Percentiles rank a stretch among this genome's conserved stretches.
Evolutionary conservation across 2,329 filamentous ascomycete species (phyloP).

Genomic region (Hansfordia pulvinata): DNA sequence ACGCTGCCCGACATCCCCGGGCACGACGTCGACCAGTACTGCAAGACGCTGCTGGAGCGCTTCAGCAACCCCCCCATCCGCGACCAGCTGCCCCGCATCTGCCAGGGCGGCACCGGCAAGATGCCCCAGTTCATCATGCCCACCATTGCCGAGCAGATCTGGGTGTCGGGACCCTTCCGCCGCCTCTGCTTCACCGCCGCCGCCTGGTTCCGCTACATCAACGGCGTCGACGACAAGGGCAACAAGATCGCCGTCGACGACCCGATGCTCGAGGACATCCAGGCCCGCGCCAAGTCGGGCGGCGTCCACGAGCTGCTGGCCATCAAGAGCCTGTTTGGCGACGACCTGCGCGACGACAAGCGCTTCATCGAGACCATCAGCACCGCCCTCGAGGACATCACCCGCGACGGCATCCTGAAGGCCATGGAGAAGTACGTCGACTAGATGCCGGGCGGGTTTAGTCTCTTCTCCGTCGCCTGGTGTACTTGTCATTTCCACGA

Average conservation of each 20-base stretch:
- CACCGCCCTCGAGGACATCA: conserved; percentile 30
- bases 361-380: conserved; percentile 31
- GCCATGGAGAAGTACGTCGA: conserved; percentile 34
- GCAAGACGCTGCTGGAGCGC: conserved; percentile 36
- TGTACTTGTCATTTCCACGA: no score
- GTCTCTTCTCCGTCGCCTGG: no score
- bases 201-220: conserved; percentile 33
- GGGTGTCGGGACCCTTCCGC: conserved; percentile 27
- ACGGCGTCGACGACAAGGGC: conserved; percentile 33
- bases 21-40: conserved; percentile 37
- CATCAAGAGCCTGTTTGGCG: conserved; percentile 33
- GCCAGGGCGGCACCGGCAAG: conserved; percentile 38
- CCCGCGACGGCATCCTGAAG: conserved; percentile 30
- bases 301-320: conserved; percentile 27
- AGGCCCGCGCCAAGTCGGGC: conserved; percentile 27
- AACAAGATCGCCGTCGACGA: conserved; percentile 27
- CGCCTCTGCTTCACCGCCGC: conserved; percentile 33
- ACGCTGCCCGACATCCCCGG: conserved; percentile 33
- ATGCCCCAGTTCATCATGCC: conserved; percentile 37
- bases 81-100: conserved; percentile 37
- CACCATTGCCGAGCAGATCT: conserved; percentile 30
- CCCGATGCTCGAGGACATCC: conserved; percentile 32
- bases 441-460: no score
- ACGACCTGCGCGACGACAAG: conserved; percentile 32
- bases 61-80: conserved; percentile 43